Evolutionary conservation across 1,139 yeast species (phyloP), one percentile per base, ranked within the genome.

Genomic region (Kodamaea ohmeri): DNA sequence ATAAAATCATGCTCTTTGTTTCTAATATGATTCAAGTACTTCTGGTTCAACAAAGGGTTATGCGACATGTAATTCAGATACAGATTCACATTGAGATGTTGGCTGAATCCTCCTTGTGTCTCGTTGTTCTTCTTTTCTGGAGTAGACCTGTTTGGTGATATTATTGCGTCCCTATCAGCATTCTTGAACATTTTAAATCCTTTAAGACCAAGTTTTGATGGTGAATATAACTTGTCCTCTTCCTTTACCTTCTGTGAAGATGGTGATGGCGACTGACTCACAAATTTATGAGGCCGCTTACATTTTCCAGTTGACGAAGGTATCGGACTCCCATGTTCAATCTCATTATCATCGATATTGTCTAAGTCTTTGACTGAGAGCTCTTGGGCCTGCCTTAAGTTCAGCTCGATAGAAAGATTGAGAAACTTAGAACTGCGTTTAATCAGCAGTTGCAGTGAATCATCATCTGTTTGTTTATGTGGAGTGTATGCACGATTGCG

Each of bases 221-320:
- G 71, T 5, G 70, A 61, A 43, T 55, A 52, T 33, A 37, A 20
- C 15, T 34, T 29, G n/a, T 21, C 21, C 13, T 35, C 37, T 13
- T 36, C 29, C 7, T 15, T 25, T 15, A 38, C 31, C 18, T 41
- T 44, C 30, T 41, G 41, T 4, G 65, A 52, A n/a, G 64, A 54
- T 3, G 74, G 74, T 6, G 75, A 67, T 2, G 76, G 75, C 8
- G 71, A 64, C 47, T 69, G 75, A 44, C 72, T 65, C 14, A 70
- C 68, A 36, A 71, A 55, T 43, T 67, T 65, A 43, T 73, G 76
- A 1, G 77, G 73, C 29, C 77, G 58, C 44, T 73, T 73, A 46
- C 66, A 71, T 44, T 69, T 70, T 45, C 70, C 70, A 55, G 49
- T 33, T 53, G 36, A 27, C 43, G 27, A 22, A 45, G 32, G 41